Evolutionary conservation across 1,284 basidiomycete species (phyloP), one percentile per base, ranked within the genome.

Genomic region (Meira nashicola): DNA sequence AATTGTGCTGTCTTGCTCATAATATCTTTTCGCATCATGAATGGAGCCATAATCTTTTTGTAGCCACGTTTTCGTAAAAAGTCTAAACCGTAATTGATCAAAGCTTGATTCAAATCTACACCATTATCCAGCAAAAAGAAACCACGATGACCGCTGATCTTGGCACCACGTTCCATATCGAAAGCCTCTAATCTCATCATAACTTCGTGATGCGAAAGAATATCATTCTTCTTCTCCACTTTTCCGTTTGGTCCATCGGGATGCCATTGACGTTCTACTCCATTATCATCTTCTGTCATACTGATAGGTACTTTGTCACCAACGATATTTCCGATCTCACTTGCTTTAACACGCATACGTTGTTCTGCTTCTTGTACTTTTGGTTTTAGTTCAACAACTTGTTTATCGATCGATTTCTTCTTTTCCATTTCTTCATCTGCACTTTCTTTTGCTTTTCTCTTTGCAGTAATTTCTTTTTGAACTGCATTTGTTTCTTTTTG

Each of bases 1-100:
- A 98, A 85, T 79, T 98, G 94, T 1, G 94, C 94, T 0, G 94
- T 98, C 82, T 94, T 94, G 62, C 86, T 86, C 95, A 98, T 98
- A 73, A 89, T 84, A 49, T 94, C 89, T 81, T 93, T 95, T 82
- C 92, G 92, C 89, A 98, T 96, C 84, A 98, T 89, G 82, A 97
- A 98, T 0, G 94, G 94, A 1, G 93, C 90, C 80, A 94, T 92
- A 63, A 97, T 86, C 82, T 95, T 97, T 82, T 88, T 94, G 85
- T 89, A 97, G 1, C 84, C 84, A 54, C 84, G 84, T 64, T 84
- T 86, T 47, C 91, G 84, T 59, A 98, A 82, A 80, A 95, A 98
- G 78, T 97, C 89, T 63, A 98, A 86, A 1, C 91, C 92, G 76
- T 98, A 97, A 64, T 87, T 86, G 80, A 98, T 91, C 59, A 98